phyloP scores from a whole-genome alignment of 495 filamentous ascomycete species.

The Daldinia caldariorum region DNA sequence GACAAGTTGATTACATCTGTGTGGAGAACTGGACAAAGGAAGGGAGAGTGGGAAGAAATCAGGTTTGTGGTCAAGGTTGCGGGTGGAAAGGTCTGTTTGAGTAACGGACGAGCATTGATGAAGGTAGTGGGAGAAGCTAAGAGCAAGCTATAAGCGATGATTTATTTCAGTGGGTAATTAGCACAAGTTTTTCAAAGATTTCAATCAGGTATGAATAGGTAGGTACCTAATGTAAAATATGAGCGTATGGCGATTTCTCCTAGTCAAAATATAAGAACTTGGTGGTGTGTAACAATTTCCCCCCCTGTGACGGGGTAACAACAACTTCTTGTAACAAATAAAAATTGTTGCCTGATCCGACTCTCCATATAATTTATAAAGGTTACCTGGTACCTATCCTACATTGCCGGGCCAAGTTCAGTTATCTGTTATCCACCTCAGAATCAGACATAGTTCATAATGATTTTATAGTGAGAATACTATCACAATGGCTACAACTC shows the following conservation, averaged over 20 bases:
- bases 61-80: constrained; percentile 78
- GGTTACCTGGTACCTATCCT: no score
- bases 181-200: no score
- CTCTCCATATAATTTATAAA: constrained; percentile 3
- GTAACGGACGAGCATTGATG: constrained; percentile 83
- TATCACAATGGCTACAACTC: constrained; percentile 32
- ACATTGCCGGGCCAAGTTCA: constrained; percentile 2
- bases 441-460: constrained; percentile 4
- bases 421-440: no score
- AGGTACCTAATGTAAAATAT: not conserved
- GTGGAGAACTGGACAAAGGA: constrained; percentile 70
- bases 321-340: constrained; percentile 28
- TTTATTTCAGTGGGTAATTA: not conserved
- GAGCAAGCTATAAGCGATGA: constrained; percentile 68
- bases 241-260: not conserved
- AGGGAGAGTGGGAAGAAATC: constrained; percentile 82
- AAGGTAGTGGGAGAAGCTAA: constrained; percentile 65
- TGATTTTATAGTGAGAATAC: not conserved
- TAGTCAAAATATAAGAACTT: not conserved
- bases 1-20: constrained; percentile 73
- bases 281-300: not conserved
- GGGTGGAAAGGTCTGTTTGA: constrained; percentile 79
- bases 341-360: constrained; percentile 31
- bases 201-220: not conserved
- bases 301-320: constrained; percentile 33